Conservation (phyloP, 179 eudicot species). For the Spinacia oleracea region DNA sequence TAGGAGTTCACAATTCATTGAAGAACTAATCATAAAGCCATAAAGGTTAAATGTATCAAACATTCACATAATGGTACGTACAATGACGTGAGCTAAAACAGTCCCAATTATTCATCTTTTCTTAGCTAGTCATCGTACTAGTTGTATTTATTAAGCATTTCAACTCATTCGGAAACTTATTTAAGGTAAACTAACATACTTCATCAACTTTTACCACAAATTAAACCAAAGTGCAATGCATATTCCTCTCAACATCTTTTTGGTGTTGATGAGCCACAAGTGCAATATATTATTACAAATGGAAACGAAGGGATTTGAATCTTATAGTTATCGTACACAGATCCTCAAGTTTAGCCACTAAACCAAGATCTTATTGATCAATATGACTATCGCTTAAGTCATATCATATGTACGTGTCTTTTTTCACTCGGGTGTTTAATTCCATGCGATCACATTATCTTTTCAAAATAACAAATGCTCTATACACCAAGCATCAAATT, state of each 20-base stretch:
- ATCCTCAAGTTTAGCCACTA: no score
- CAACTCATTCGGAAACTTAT: not conserved
- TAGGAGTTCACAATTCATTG: not conserved
- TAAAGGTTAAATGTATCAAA: not conserved
- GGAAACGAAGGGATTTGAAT: no score
- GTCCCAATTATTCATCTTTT: slow-evolving; percentile 1
- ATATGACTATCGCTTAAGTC: no score
- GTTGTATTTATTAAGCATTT: not conserved
- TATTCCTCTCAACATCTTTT: slow-evolving; percentile 6
- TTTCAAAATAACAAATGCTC: no score
- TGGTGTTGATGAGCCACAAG: no score
- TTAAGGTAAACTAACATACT: not conserved
- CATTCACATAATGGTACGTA: not conserved
- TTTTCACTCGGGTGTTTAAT: no score
- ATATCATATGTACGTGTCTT: no score
- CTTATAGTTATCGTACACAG: no score
- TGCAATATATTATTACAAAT: no score
- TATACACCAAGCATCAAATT: no score
- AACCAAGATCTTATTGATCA: no score
- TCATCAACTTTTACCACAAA: not conserved
- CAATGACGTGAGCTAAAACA: not conserved
- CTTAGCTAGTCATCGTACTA: not conserved
- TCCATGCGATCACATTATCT: no score
- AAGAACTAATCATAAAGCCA: not conserved
- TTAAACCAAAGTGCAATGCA: slow-evolving; percentile 10